phyloP scores from a whole-genome alignment of 768 basidiomycete species.

The Pulveroboletus sp. region DNA sequence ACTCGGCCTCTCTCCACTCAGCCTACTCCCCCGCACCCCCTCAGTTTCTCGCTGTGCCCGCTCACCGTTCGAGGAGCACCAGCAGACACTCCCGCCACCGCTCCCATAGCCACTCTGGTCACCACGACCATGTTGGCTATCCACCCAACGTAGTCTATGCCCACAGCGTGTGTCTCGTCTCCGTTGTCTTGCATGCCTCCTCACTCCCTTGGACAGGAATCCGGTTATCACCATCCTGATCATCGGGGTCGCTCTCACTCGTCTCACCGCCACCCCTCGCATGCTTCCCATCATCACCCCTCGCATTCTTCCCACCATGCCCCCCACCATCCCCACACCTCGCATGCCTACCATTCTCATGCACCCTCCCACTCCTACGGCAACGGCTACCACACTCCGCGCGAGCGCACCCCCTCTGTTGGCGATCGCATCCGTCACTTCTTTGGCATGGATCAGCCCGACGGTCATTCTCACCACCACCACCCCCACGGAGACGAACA shows the following conservation, averaged over 20 bases:
- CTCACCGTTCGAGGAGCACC: conserved; percentile 8
- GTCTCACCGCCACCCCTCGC: conserved; percentile 12
- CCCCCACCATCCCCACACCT: conserved; percentile 12
- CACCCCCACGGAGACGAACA: conserved; percentile 2
- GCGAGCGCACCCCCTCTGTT: conserved; percentile 23
- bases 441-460: conserved; percentile 30
- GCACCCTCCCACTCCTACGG: conserved; percentile 11
- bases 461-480: neutral
- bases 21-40: neutral
- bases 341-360: conserved; percentile 6
- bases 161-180: conserved; percentile 12
- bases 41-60: conserved; percentile 6
- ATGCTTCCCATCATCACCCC: conserved; percentile 11
- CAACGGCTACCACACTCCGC: conserved; percentile 10
- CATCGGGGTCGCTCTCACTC: conserved; percentile 15
- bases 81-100: conserved; percentile 17
- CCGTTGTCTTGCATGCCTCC: neutral
- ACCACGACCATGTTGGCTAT: neutral
- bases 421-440: conserved; percentile 37
- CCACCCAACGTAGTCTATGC: conserved; percentile 6
- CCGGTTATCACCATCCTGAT: conserved; percentile 14
- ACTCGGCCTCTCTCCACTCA: neutral
- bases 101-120: conserved; percentile 4
- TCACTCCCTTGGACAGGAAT: conserved; percentile 9
- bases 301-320: conserved; percentile 18